A percentile compares a stretch with the other conserved stretches of the same genome.
These are phyloP conservation scores for Parachaetomium inaequale DNA, from an alignment of 495 filamentous ascomycete genomes.

Conservation along the genomic window DNA sequence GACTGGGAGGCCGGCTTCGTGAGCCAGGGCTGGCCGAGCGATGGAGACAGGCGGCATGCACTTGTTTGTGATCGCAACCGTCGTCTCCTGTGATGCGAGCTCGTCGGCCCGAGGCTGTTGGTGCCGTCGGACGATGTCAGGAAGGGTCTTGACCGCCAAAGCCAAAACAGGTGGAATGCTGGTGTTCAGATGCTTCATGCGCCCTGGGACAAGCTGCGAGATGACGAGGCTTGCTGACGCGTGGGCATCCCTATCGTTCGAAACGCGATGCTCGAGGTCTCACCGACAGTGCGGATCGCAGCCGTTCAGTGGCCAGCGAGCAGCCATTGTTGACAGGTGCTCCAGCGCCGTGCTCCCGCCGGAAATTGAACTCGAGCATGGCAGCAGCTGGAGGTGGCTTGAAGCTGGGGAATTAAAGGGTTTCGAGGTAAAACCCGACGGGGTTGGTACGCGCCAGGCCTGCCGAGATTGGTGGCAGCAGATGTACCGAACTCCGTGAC, in stretches of 20 bases:
- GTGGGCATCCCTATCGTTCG: neutral
- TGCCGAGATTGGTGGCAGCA: neutral
- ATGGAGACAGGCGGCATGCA: neutral
- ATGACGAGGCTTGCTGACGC: neutral
- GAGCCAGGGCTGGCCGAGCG: neutral
- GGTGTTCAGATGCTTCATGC: neutral
- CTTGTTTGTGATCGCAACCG: neutral
- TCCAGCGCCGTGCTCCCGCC: no score
- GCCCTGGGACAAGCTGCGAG: neutral
- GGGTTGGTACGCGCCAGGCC: neutral
- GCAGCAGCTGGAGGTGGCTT: neutral
- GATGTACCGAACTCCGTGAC: neutral
- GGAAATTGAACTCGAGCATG: neutral
- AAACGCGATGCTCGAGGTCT: neutral
- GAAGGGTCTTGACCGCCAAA: neutral
- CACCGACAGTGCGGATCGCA: neutral
- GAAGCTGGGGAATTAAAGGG: slow-evolving; percentile 16
- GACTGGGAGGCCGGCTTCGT: slow-evolving; percentile 6
- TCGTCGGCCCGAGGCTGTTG: neutral
- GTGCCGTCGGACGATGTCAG: neutral
- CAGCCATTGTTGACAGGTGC: neutral
- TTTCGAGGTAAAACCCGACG: neutral
- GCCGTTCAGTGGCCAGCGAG: neutral
- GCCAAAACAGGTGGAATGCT: neutral
- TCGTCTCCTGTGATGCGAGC: neutral